phyloP scores from a whole-genome alignment of 768 basidiomycete species.

The Lepiota brunneoincarnata region DNA sequence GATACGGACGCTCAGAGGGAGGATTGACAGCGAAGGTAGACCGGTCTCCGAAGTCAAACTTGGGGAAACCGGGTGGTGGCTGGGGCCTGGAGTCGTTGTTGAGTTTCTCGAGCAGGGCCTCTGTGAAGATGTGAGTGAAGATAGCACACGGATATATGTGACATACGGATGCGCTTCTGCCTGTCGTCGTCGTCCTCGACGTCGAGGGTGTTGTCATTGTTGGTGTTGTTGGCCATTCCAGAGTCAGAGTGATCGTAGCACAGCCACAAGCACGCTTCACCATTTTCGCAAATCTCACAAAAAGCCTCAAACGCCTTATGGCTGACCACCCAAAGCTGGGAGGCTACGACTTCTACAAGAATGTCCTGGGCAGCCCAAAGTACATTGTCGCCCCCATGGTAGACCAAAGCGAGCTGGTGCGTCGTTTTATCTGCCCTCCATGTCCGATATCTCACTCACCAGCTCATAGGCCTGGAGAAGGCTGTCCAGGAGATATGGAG shows the following conservation, averaged over 20 bases:
- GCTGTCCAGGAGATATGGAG: constrained; percentile 79
- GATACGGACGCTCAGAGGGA: constrained; percentile 48
- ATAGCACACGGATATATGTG: neutral
- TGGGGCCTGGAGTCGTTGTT: constrained; percentile 23
- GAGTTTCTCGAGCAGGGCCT: constrained; percentile 38
- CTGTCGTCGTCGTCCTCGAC: constrained; percentile 16
- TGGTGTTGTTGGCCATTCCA: constrained; percentile 7
- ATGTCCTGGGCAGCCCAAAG: constrained; percentile 81
- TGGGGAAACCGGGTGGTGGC: constrained; percentile 17
- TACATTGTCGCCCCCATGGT: constrained; percentile 98
- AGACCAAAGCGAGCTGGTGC: constrained; percentile 92
- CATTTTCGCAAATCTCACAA: constrained; percentile 4
- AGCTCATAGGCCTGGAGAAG: constrained; percentile 78
- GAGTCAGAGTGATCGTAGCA: constrained; percentile 10
- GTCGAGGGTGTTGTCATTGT: constrained; percentile 8
- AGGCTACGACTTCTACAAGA: constrained; percentile 83
- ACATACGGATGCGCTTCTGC: constrained; percentile 16
- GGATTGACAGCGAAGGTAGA: constrained; percentile 36
- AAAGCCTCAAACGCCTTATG: constrained; percentile 1
- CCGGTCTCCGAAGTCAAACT: constrained; percentile 37
- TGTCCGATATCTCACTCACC: neutral
- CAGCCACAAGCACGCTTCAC: constrained; percentile 11
- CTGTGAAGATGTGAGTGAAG: constrained; percentile 21
- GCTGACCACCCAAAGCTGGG: constrained; percentile 39
- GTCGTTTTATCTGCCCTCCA: constrained; percentile 24